These are phyloP conservation scores for Porodaedalea pini DNA, from an alignment of 1,284 basidiomycete species.

Conservation along the genomic window DNA sequence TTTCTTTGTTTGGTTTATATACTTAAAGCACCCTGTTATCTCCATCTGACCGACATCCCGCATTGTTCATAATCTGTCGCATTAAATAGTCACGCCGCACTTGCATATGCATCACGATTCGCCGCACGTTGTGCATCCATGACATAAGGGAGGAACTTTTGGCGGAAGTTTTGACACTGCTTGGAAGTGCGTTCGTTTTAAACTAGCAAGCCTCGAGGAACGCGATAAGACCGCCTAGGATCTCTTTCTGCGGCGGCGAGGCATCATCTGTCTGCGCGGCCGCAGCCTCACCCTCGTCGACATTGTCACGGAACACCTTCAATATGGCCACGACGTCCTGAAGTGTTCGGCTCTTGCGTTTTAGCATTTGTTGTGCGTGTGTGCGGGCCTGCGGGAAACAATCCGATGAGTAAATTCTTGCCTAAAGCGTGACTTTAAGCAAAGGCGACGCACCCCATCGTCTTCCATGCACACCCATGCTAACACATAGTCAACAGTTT, in stretches of 20 bases:
- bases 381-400: constrained; percentile 53
- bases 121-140: neutral
- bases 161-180: too few relatives aligned
- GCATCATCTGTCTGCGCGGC: constrained; percentile 33
- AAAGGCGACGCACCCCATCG: constrained; percentile 71
- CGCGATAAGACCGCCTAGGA: constrained; percentile 63
- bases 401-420: constrained; percentile 12
- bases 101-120: constrained; percentile 2
- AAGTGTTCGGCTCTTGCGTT: constrained; percentile 64
- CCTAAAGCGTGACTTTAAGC: neutral
- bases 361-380: constrained; percentile 74
- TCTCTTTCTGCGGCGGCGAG: constrained; percentile 59
- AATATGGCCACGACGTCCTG: constrained; percentile 65
- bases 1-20: neutral
- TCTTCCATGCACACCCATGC: constrained; percentile 99
- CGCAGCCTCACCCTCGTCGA: constrained; percentile 46
- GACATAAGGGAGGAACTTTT: too few relatives aligned
- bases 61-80: constrained; percentile 1
- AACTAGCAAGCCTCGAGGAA: constrained; percentile 45
- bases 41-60: neutral
- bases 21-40: neutral
- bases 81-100: constrained; percentile 4
- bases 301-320: constrained; percentile 65
- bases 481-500: constrained; percentile 89
- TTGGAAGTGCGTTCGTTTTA: neutral